Conservation (phyloP, 805 yeast species). For the Saturnispora diversa region DNA sequence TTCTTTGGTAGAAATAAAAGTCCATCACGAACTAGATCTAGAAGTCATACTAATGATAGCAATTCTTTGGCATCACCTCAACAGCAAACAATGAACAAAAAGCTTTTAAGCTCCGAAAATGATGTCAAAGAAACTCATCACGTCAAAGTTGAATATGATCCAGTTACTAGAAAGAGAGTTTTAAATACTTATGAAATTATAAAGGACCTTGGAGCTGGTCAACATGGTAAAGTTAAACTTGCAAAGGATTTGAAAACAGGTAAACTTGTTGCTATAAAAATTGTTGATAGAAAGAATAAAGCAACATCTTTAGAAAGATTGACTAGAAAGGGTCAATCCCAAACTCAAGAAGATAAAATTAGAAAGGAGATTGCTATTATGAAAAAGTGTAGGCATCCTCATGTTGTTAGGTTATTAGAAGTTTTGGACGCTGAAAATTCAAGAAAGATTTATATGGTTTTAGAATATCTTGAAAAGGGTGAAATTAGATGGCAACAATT, state of each 20-base stretch:
- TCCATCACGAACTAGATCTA: constrained; percentile 10
- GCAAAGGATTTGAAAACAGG: constrained; percentile 64
- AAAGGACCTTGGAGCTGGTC: constrained; percentile 88
- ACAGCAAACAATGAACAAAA: background rate
- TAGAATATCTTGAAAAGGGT: constrained; percentile 86
- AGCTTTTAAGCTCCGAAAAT: too few species aligned
- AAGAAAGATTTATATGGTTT: constrained; percentile 78
- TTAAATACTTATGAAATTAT: constrained; percentile 86
- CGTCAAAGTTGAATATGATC: constrained; percentile 81
- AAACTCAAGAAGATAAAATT: constrained; percentile 57
- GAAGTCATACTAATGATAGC: background rate
- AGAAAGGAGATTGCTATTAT: constrained; percentile 86
- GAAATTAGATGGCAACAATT: constrained; percentile 75
- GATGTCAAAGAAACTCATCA: constrained; percentile 75
- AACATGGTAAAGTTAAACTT: constrained; percentile 95
- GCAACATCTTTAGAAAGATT: constrained; percentile 35
- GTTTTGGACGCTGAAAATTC: constrained; percentile 82
- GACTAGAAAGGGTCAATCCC: constrained; percentile 23
- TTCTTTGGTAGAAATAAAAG: constrained; percentile 9
- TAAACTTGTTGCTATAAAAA: constrained; percentile 83
- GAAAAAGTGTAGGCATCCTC: constrained; percentile 86
- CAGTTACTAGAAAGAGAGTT: constrained; percentile 69
- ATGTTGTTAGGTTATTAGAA: constrained; percentile 79
- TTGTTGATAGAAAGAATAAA: constrained; percentile 67
- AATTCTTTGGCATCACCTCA: background rate